These are phyloP conservation scores for Pseudogymnoascus sp. DNA, from an alignment of 2,329 filamentous ascomycete genomes.

Conservation along the genomic window DNA sequence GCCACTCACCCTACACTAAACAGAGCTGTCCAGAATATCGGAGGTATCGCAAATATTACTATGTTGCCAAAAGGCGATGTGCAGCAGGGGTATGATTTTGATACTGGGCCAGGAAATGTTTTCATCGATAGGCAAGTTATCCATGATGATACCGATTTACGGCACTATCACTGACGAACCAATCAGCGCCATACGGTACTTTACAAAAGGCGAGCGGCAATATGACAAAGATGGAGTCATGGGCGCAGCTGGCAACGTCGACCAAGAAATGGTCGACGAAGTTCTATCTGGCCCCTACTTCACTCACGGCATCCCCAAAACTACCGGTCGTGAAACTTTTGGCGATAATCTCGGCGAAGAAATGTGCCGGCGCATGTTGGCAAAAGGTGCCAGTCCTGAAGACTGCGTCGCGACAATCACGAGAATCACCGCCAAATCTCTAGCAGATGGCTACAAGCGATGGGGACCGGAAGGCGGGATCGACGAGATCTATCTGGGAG, in stretches of 20 bases:
- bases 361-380: slow-evolving; percentile 15
- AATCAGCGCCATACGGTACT: slow-evolving; percentile 19
- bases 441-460: slow-evolving; percentile 18
- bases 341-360: slow-evolving; percentile 18
- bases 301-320: slow-evolving; percentile 18
- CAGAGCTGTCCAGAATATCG: slow-evolving; percentile 21
- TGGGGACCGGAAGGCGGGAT: slow-evolving; percentile 16
- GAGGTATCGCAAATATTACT: slow-evolving; percentile 8
- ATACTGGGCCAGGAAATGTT: slow-evolving; percentile 27
- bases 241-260: slow-evolving; percentile 23
- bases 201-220: slow-evolving; percentile 24
- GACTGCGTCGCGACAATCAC: slow-evolving; percentile 23
- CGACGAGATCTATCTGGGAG: slow-evolving; percentile 23
- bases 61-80: slow-evolving; percentile 20
- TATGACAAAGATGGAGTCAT: slow-evolving; percentile 27
- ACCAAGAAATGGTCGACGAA: slow-evolving; percentile 26
- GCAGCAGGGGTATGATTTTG: slow-evolving; percentile 23
- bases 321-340: slow-evolving; percentile 19
- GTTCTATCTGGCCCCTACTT: slow-evolving; percentile 21
- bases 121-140: slow-evolving; percentile 23
- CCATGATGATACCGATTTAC: too few relatives aligned
- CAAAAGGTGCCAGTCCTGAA: slow-evolving; percentile 15
- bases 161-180: too few relatives aligned
- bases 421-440: slow-evolving; percentile 20
- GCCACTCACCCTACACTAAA: slow-evolving; percentile 19